Conservation (phyloP, 768 basidiomycete genomes). For the Tephrocybe rancida region DNA sequence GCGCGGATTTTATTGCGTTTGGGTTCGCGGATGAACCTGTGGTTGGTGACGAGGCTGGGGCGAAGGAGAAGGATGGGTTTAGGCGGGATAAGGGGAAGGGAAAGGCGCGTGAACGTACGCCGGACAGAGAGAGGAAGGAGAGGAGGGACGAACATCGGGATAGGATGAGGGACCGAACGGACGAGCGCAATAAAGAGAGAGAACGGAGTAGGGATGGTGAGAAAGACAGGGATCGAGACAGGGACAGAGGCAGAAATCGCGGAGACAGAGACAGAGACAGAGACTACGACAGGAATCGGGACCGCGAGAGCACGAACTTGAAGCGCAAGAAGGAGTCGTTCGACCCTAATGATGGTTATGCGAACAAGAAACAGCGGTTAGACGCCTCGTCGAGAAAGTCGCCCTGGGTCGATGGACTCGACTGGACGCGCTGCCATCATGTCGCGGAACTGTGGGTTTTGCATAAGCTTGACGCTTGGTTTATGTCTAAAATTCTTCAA, state of each 20-base stretch:
- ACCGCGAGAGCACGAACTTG: conserved; percentile 20
- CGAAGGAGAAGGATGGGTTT: neutral
- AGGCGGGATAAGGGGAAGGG: conserved; percentile 17
- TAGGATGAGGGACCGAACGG: conserved; percentile 20
- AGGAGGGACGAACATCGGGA: conserved; percentile 23
- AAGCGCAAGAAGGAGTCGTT: conserved; percentile 50
- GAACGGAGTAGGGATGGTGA: conserved; percentile 16
- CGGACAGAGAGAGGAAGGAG: conserved; percentile 35
- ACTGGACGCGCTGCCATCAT: conserved; percentile 75
- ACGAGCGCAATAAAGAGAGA: conserved; percentile 21
- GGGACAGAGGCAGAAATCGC: conserved; percentile 1
- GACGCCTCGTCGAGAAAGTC: conserved; percentile 56
- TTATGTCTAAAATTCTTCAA: conserved; percentile 5
- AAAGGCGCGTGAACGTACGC: conserved; percentile 7
- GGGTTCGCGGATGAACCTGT: conserved; percentile 13
- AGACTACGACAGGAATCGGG: conserved; percentile 15
- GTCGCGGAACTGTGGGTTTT: conserved; percentile 80
- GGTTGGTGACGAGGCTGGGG: conserved; percentile 2
- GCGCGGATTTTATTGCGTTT: conserved; percentile 32
- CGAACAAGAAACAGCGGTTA: conserved; percentile 53
- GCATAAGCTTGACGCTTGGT: neutral
- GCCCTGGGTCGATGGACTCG: conserved; percentile 72
- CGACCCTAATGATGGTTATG: conserved; percentile 51
- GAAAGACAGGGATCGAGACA: conserved; percentile 7
- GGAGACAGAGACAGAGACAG: conserved; percentile 7